A percentile compares a stretch with the other conserved stretches of the same genome.
These are phyloP conservation scores for Paraphoma sp. DNA, from an alignment of 2,329 filamentous ascomycete species.

Conservation along the genomic window DNA sequence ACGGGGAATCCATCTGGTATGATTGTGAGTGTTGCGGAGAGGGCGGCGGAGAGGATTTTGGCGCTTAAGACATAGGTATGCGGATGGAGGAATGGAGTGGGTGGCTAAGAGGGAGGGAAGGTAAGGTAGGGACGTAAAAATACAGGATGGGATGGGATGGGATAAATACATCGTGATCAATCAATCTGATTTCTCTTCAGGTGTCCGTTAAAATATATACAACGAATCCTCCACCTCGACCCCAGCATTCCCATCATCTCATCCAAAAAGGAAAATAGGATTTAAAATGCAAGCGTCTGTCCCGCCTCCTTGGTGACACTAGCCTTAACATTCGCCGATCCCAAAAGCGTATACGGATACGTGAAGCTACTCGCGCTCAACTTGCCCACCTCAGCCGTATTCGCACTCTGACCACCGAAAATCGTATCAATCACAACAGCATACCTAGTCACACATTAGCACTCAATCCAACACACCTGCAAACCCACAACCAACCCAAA, in stretches of 20 bases:
- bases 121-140: too few relatives aligned
- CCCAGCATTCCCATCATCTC: background rate
- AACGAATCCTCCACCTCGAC: too few relatives aligned
- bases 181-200: too few relatives aligned
- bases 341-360: conserved; percentile 61
- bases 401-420: conserved; percentile 49
- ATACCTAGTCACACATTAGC: conserved; percentile 27
- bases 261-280: too few relatives aligned
- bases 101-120: background rate
- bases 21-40: conserved; percentile 35
- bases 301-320: conserved; percentile 47
- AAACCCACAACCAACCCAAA: background rate
- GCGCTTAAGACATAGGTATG: conserved; percentile 16
- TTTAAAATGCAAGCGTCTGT: conserved; percentile 21
- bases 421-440: conserved; percentile 54
- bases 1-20: conserved; percentile 37
- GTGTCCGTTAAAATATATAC: too few relatives aligned
- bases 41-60: conserved; percentile 36
- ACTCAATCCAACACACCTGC: background rate
- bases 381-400: conserved; percentile 58
- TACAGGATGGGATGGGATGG: too few relatives aligned
- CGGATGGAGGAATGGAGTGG: background rate
- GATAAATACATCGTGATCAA: too few relatives aligned
- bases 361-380: conserved; percentile 54
- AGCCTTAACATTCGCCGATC: conserved; percentile 55